A percentile compares a stretch with the other conserved stretches of the same genome.
Conservation (phyloP, 495 filamentous ascomycete species). For the Penicillium chermesinum region DNA sequence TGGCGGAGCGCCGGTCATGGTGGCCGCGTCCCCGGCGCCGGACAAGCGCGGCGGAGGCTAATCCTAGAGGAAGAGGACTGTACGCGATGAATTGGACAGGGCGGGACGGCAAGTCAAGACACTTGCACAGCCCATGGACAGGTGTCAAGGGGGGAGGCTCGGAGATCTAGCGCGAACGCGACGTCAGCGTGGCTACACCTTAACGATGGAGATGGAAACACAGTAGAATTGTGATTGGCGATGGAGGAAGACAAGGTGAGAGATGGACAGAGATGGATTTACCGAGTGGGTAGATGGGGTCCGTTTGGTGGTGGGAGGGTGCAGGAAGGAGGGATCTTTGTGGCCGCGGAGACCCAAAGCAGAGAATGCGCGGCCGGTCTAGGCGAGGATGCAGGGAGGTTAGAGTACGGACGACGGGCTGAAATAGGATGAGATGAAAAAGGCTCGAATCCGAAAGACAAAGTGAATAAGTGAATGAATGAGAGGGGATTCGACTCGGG, state of each 20-base stretch:
- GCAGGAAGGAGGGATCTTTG: constrained; percentile 25
- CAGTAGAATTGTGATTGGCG: background rate
- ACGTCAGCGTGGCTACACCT: constrained; percentile 18
- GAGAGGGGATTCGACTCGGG: background rate
- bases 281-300: constrained; percentile 23
- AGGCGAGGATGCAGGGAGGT: constrained; percentile 19
- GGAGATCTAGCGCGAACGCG: constrained; percentile 23
- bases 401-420: background rate
- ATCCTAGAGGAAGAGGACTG: constrained; percentile 2
- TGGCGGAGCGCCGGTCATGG: constrained; percentile 47
- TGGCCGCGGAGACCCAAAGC: constrained; percentile 24
- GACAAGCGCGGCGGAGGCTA: constrained; percentile 16
- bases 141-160: constrained; percentile 21
- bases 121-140: constrained; percentile 15
- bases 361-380: constrained; percentile 29
- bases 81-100: constrained; percentile 17
- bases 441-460: no score
- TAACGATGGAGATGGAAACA: constrained; percentile 2
- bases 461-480: no score
- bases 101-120: constrained; percentile 2
- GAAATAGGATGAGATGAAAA: background rate
- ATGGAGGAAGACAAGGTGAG: background rate
- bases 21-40: constrained; percentile 36
- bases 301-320: constrained; percentile 30
- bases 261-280: constrained; percentile 15